Evolutionary conservation across 2,329 filamentous ascomycete species (phyloP).

Genomic region (Pezicula carpinea): DNA sequence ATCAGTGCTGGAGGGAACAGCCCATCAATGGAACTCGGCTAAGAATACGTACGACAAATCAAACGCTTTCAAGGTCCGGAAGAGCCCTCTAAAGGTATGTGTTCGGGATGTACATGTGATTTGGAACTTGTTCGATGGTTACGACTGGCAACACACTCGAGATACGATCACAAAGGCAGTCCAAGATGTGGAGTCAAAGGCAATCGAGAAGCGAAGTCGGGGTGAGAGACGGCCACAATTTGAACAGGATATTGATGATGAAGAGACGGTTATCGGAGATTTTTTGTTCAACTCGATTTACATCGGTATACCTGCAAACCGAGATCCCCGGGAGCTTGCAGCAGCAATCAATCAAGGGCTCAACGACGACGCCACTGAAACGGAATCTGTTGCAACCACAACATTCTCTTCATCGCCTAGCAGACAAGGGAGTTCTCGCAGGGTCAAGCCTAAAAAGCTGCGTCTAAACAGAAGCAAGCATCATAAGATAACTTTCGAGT

Average conservation of each 20-base stretch:
- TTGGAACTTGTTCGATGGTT: slow-evolving; percentile 97
- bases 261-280: slow-evolving; percentile 85
- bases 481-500: slow-evolving; percentile 94
- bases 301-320: slow-evolving; percentile 83
- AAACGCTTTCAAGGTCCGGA: slow-evolving; percentile 54
- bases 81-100: slow-evolving; percentile 70
- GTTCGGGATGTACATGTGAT: slow-evolving; percentile 88
- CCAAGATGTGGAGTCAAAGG: slow-evolving; percentile 78
- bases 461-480: slow-evolving; percentile 79
- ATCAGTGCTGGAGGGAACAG: slow-evolving; percentile 57
- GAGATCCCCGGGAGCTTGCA: slow-evolving; percentile 76
- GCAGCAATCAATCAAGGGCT: slow-evolving; percentile 83
- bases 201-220: slow-evolving; percentile 66
- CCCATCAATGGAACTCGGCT: slow-evolving; percentile 75
- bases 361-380: slow-evolving; percentile 82
- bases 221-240: slow-evolving; percentile 48
- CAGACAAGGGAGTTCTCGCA: slow-evolving; percentile 36
- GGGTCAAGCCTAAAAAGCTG: slow-evolving; percentile 50
- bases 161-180: slow-evolving; percentile 85
- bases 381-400: slow-evolving; percentile 80
- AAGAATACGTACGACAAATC: slow-evolving; percentile 69
- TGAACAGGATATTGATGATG: slow-evolving; percentile 68
- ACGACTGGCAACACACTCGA: slow-evolving; percentile 88
- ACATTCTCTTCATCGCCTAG: slow-evolving; percentile 57
- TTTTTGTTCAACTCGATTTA: slow-evolving; percentile 99